Conservation (phyloP, 306 rosid species). For the Glycine tomentella region DNA sequence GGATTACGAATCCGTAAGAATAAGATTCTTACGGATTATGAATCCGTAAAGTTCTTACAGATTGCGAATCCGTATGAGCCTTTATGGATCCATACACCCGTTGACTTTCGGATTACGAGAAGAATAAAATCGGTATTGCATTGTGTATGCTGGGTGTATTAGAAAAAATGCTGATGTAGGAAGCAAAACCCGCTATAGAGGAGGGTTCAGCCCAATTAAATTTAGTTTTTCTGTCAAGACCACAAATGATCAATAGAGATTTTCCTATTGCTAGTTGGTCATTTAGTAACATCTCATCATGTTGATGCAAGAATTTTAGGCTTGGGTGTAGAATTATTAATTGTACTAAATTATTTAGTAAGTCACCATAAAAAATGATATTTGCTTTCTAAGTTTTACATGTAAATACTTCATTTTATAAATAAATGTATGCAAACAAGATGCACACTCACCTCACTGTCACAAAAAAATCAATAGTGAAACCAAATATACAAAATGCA, state of each 20-base stretch:
- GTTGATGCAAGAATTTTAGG: background rate
- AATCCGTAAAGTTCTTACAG: no score
- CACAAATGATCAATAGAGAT: background rate
- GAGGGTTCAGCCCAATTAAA: constrained; percentile 14
- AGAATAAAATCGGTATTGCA: no score
- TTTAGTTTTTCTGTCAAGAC: background rate
- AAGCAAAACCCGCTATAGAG: no score
- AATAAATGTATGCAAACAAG: no score
- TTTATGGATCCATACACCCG: no score
- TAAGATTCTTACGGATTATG: no score
- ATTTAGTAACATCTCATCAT: background rate
- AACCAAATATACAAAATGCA: background rate
- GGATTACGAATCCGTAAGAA: no score
- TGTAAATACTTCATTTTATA: background rate
- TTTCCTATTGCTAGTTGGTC: background rate
- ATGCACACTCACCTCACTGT: background rate
- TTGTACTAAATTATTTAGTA: background rate
- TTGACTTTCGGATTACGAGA: no score
- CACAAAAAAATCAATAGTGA: background rate
- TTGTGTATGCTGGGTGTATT: no score
- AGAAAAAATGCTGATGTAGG: no score
- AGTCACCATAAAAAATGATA: background rate
- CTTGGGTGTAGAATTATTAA: background rate
- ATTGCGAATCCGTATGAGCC: no score
- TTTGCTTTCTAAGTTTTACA: background rate